phyloP scores from a whole-genome alignment of 176 grass and related monocot species.

The Pontederia crassipes region DNA sequence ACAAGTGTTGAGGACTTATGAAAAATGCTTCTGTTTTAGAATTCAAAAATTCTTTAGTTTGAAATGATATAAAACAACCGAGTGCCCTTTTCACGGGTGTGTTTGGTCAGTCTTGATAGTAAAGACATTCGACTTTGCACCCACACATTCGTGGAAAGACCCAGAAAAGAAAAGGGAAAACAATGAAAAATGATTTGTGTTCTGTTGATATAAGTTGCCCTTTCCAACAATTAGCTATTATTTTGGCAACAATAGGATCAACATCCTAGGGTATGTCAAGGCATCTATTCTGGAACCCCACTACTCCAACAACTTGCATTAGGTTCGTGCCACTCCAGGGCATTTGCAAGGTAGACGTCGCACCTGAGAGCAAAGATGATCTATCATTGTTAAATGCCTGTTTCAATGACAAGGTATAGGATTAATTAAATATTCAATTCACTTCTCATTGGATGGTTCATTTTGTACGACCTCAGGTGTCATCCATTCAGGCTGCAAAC shows the following conservation, averaged over 20 bases:
- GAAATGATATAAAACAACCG: too few species aligned
- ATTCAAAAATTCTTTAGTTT: too few species aligned
- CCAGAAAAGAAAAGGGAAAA: too few species aligned
- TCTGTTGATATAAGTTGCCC: constrained; percentile 27
- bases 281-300: constrained; percentile 92
- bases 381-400: background rate
- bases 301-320: constrained; percentile 96
- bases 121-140: too few species aligned
- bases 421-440: constrained; percentile 22
- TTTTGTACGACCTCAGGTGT: constrained; percentile 90
- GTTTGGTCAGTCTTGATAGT: too few species aligned
- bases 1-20: too few species aligned
- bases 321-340: constrained; percentile 92
- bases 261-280: constrained; percentile 74
- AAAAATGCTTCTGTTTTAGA: too few species aligned
- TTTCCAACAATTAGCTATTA: constrained; percentile 94
- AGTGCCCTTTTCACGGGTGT: too few species aligned
- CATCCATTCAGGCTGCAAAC: constrained; percentile 97
- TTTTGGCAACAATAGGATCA: constrained; percentile 60
- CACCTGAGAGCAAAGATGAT: constrained; percentile 34
- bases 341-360: constrained; percentile 66
- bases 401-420: background rate
- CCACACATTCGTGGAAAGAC: too few species aligned
- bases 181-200: too few species aligned
- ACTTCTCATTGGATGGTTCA: constrained; percentile 92